Percentiles rank a stretch among this genome's conserved stretches.
Conservation (phyloP, 257 asterid species). For the Osmanthus fragrans region DNA sequence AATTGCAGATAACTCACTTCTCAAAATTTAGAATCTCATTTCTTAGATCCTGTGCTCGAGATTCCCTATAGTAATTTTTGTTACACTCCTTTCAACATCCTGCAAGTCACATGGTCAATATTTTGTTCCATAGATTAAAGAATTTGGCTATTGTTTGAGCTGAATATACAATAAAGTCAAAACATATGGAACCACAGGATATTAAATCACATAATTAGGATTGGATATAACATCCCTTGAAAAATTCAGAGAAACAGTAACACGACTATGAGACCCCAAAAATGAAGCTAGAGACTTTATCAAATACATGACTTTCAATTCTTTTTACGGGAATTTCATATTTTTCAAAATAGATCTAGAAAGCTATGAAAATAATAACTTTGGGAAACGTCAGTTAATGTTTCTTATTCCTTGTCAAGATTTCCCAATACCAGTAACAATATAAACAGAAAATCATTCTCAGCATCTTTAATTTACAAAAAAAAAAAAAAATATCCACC, state of each 20-base stretch:
- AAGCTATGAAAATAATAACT: not conserved
- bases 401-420: not conserved
- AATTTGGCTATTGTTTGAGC: not conserved
- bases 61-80: constrained; percentile 77
- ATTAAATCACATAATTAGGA: not conserved
- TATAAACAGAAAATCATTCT: not conserved
- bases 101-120: constrained; percentile 37
- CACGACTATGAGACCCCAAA: constrained; percentile 1
- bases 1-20: constrained; percentile 73
- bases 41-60: constrained; percentile 89
- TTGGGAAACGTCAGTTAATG: not conserved
- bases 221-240: not conserved
- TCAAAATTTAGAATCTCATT: constrained; percentile 92
- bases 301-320: not conserved
- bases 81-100: constrained; percentile 93
- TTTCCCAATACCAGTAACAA: not conserved
- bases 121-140: too few species aligned
- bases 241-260: not conserved
- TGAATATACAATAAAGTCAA: not conserved
- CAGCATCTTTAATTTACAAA: not conserved
- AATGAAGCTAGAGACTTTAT: not conserved
- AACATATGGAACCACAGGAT: not conserved
- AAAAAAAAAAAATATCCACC: not conserved
- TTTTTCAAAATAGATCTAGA: too few species aligned
- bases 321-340: not conserved